phyloP scores from a whole-genome alignment of 2,329 filamentous ascomycete genomes.

The Colletotrichum australisinense region DNA sequence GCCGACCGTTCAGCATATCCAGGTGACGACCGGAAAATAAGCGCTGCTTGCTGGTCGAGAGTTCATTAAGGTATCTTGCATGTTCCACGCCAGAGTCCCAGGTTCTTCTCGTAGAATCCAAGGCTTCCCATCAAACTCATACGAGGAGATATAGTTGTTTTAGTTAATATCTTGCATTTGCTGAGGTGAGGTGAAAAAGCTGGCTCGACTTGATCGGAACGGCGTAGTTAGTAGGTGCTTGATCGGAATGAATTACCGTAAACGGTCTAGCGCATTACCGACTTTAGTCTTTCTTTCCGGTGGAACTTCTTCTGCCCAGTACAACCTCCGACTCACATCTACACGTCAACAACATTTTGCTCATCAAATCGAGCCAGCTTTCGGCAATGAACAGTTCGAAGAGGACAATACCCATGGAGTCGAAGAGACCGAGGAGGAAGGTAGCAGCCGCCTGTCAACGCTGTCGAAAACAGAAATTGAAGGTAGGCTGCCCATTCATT shows the following conservation, averaged over 20 bases:
- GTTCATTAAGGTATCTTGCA: too few species aligned
- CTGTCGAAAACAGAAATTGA: background rate
- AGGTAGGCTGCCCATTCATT: background rate
- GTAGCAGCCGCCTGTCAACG: background rate
- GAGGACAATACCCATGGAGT: background rate
- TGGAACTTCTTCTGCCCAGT: background rate
- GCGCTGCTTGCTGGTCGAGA: too few species aligned
- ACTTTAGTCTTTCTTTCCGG: background rate
- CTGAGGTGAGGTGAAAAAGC: too few species aligned
- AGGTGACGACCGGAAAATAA: too few species aligned
- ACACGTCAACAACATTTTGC: background rate
- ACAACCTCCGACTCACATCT: background rate
- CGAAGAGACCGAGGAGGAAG: background rate
- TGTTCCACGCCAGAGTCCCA: too few species aligned
- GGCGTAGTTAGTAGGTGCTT: background rate
- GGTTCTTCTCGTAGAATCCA: too few species aligned
- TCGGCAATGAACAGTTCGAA: background rate
- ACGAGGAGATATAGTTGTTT: too few species aligned
- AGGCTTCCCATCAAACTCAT: too few species aligned
- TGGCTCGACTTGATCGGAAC: background rate
- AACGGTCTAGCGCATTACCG: background rate
- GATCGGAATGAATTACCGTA: background rate
- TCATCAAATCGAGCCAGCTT: background rate
- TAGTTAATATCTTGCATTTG: too few species aligned
- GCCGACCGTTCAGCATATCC: too few species aligned